Percentiles rank a stretch among this genome's conserved stretches.
phyloP scores from a whole-genome alignment of 345 rosid genomes.

The Raphanus sativus region DNA sequence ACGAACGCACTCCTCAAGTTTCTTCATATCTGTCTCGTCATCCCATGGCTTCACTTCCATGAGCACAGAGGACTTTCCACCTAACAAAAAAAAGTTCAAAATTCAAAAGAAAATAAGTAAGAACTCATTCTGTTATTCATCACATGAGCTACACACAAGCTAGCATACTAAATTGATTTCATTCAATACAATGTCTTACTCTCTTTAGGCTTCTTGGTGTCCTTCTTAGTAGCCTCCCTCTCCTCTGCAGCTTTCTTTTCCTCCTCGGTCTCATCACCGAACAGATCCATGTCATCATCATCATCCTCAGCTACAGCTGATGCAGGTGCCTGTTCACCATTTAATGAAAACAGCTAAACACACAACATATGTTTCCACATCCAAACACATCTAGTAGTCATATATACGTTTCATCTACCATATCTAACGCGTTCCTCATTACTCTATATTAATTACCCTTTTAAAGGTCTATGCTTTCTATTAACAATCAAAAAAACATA shows the following conservation, averaged over 20 bases:
- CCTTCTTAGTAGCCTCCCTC: conserved; percentile 81
- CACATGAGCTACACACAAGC: not conserved
- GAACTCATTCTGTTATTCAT: not conserved
- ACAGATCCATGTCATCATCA: conserved; percentile 89
- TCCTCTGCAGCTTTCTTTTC: conserved; percentile 92
- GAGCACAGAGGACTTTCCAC: conserved; percentile 92
- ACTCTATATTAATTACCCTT: not conserved
- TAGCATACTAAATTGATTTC: not conserved
- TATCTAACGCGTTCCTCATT: no score
- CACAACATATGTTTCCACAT: not conserved
- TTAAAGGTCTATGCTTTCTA: not conserved
- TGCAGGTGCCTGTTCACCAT: conserved; percentile 47
- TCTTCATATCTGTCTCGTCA: conserved; percentile 98
- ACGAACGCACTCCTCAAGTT: conserved; percentile 76
- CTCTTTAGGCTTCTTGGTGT: conserved; percentile 68
- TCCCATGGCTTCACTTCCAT: conserved; percentile 98
- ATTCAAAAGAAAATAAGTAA: not conserved
- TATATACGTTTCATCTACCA: no score
- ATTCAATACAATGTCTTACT: conserved; percentile 42
- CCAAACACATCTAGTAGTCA: not conserved
- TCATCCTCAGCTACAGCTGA: conserved; percentile 47
- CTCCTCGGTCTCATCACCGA: conserved; percentile 95
- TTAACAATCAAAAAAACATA: not conserved
- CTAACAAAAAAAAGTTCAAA: conserved; percentile 34
- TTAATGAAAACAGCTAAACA: not conserved